These are phyloP conservation scores for Thielaviopsis musarum DNA, from an alignment of 2,329 filamentous ascomycete species.

Conservation along the genomic window DNA sequence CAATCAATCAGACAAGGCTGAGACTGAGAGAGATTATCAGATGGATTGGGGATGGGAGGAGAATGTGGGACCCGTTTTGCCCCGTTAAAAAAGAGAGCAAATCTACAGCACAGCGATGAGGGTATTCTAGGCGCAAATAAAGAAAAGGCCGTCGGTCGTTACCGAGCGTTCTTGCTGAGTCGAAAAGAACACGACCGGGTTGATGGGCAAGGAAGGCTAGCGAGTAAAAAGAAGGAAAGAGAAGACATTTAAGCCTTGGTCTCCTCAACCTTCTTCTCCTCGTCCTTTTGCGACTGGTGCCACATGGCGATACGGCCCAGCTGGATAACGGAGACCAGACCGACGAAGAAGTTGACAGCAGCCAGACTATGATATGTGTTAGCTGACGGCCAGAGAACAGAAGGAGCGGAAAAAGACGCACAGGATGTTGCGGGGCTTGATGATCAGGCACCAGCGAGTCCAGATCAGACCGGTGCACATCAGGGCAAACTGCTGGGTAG, in stretches of 20 bases:
- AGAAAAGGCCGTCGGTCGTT: background rate
- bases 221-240: background rate
- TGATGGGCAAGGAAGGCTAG: background rate
- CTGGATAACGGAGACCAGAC: slow-evolving; percentile 71
- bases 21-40: background rate
- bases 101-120: background rate
- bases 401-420: slow-evolving; percentile 25
- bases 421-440: slow-evolving; percentile 85
- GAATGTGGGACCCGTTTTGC: background rate
- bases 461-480: slow-evolving; percentile 88
- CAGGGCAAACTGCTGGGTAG: slow-evolving; percentile 82
- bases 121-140: background rate
- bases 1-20: background rate
- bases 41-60: background rate
- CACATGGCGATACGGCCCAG: slow-evolving; percentile 57
- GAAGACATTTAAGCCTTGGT: slow-evolving; percentile 15
- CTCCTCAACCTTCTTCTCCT: slow-evolving; percentile 16
- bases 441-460: slow-evolving; percentile 98
- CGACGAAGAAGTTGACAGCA: slow-evolving; percentile 96
- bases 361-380: slow-evolving; percentile 44
- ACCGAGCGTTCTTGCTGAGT: background rate
- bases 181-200: background rate
- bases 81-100: background rate
- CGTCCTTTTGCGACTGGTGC: slow-evolving; percentile 33
- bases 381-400: background rate